Evolutionary conservation across 768 basidiomycete species (phyloP), one percentile per base, ranked within the genome.

Genomic region (Kwoniella sp.): DNA sequence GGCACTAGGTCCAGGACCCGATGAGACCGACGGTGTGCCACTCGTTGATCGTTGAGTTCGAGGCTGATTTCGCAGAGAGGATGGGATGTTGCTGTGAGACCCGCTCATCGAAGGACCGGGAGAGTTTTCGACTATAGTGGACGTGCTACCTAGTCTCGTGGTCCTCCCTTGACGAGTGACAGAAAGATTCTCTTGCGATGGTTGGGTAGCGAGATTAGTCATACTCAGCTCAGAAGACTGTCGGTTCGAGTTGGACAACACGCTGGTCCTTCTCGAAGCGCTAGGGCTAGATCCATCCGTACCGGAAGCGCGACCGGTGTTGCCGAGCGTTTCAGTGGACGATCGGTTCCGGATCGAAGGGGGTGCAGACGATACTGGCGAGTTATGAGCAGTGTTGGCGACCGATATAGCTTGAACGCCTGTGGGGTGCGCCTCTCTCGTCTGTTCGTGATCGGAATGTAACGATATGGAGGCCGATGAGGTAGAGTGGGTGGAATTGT

Each of bases 401-500:
- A 62, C 61, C 13, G 73, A 74, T 7, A 68, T 67, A 6, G 73
- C 60, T 25, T 67, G 65, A 2, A 76, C 60, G 7, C 69, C 71
- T 2, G 56, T 36, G 2, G 71, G 74, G 51, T 72, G 74, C 37
- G 19, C 21, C 40, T 65, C 57, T 9, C 48, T 30, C 7, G 47
- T 46, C 10, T 10, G n/a, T 12, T 65, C 49, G 9, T 63, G 64
- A 29, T 64, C 55, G 27, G 65, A 64, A n/a, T 67, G 68, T 7
- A 46, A 21, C 17, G 65, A 52, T 0, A 64, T 46, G 6, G 69
- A 68, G 19, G 62, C 53, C 17, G 69, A 60, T 7, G 68, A 60
- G 12, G 61, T 37, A 5, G 67, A 64, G 17, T n/a, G 21, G 7
- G 51, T 37, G 4, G 67, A 66, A 10, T 54, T 57, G 21, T 62